Evolutionary conservation across 1,284 basidiomycete genomes (phyloP).

Genomic region (Boletellus deceptivus): DNA sequence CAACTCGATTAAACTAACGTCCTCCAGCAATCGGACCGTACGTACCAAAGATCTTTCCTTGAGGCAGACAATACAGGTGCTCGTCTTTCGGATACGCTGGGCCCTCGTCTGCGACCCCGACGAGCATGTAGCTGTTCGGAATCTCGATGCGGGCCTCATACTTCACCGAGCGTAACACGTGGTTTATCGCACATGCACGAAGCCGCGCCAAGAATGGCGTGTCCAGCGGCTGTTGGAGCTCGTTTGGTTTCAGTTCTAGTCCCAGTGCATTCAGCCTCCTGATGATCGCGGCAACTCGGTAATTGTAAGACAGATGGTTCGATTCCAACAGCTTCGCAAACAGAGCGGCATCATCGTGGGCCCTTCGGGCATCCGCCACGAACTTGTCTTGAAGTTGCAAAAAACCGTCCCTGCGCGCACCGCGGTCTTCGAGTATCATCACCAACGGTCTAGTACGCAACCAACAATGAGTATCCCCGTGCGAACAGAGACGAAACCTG

Average conservation of each 20-base stretch:
- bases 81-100: conserved; percentile 52
- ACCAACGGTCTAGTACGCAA: conserved; percentile 51
- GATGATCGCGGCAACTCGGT: conserved; percentile 50
- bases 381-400: conserved; percentile 53
- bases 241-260: conserved; percentile 44
- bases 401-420: conserved; percentile 54
- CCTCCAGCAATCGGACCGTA: not conserved
- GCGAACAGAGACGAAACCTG: not conserved
- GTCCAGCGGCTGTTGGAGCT: conserved; percentile 39
- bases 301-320: conserved; percentile 53
- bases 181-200: conserved; percentile 54
- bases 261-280: conserved; percentile 47
- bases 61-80: conserved; percentile 52
- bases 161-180: conserved; percentile 69
- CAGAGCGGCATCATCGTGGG: conserved; percentile 50
- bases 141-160: conserved; percentile 69
- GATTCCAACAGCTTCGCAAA: conserved; percentile 47
- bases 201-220: conserved; percentile 59
- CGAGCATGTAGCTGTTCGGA: conserved; percentile 62
- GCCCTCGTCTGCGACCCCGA: conserved; percentile 80
- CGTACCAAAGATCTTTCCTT: conserved; percentile 63
- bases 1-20: conserved; percentile 29
- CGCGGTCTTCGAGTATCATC: conserved; percentile 68
- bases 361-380: conserved; percentile 51
- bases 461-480: not conserved